Conservation (phyloP, 352 stramenopile genomes). For the Globisporangium acanthophoron region DNA sequence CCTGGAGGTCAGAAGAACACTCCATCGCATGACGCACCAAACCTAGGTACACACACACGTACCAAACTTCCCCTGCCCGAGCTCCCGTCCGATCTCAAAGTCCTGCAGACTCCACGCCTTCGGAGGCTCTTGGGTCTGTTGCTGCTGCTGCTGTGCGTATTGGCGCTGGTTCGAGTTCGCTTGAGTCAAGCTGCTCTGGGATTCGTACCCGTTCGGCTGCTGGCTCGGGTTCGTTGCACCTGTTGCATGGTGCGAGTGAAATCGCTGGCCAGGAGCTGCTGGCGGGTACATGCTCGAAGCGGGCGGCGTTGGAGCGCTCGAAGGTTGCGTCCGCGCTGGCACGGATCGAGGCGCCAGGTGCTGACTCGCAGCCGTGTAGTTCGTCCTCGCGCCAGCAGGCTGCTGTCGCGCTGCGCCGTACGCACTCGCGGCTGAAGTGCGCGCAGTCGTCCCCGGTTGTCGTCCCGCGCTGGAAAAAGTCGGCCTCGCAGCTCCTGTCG, state of each 20-base stretch:
- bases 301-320: not conserved
- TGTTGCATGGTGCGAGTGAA: constrained; percentile 17
- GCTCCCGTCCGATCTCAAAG: constrained; percentile 81
- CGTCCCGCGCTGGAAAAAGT: not conserved
- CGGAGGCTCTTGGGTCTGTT: constrained; percentile 8
- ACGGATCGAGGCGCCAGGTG: not conserved
- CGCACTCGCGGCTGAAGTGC: not conserved
- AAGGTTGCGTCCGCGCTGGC: not conserved
- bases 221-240: not conserved
- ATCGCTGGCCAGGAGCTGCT: constrained; percentile 18
- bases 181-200: not conserved
- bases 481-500: constrained; percentile 2
- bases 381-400: not conserved
- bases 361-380: not conserved
- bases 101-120: constrained; percentile 82
- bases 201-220: not conserved
- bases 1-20: not conserved
- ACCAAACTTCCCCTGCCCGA: constrained; percentile 87
- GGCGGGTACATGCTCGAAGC: constrained; percentile 10
- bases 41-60: not conserved
- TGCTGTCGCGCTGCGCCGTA: not conserved
- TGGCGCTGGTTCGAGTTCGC: not conserved
- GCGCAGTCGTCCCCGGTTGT: not conserved
- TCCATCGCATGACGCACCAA: not conserved
- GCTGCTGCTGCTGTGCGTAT: constrained; percentile 12